Conservation (phyloP, 2,329 filamentous ascomycete species). For the Fusarium verrucosum region DNA sequence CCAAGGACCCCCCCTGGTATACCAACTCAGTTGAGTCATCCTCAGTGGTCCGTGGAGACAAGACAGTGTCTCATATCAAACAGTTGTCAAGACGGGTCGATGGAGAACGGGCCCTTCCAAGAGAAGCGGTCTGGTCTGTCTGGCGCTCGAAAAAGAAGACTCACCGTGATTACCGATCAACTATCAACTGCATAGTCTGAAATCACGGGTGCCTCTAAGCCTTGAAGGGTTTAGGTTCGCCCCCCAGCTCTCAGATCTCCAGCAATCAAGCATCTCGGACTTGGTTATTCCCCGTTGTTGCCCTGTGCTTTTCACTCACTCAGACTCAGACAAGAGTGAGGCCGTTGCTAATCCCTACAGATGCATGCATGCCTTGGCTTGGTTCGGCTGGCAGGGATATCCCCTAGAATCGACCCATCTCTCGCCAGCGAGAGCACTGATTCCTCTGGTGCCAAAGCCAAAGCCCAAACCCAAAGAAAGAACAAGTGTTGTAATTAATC, state of each 20-base stretch:
- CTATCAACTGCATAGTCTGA: constrained; percentile 22
- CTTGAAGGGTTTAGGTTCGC: neutral
- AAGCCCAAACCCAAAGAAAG: constrained; percentile 7
- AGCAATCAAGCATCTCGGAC: constrained; percentile 11
- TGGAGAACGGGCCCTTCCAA: constrained; percentile 37
- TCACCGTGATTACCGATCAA: constrained; percentile 34
- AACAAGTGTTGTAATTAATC: constrained; percentile 19
- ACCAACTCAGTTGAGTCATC: constrained; percentile 1
- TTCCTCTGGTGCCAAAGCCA: constrained; percentile 37
- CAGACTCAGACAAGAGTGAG: constrained; percentile 34
- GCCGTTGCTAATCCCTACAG: constrained; percentile 15
- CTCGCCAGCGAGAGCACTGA: constrained; percentile 39
- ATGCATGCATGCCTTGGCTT: neutral
- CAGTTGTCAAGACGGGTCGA: constrained; percentile 38
- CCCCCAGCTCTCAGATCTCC: constrained; percentile 29
- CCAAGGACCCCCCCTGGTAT: constrained; percentile 16
- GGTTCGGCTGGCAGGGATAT: constrained; percentile 26
- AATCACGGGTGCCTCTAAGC: constrained; percentile 36
- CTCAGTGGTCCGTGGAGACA: constrained; percentile 10
- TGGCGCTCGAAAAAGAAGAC: constrained; percentile 25
- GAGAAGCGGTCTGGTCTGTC: constrained; percentile 45
- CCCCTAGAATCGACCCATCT: constrained; percentile 34
- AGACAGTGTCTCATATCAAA: constrained; percentile 37
- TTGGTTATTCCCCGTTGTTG: constrained; percentile 16
- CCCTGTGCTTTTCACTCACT: constrained; percentile 13